A percentile compares a stretch with the other conserved stretches of the same genome.
These are phyloP conservation scores for Mycosphaerella sp. DNA, from an alignment of 2,329 filamentous ascomycete genomes.

Conservation along the genomic window DNA sequence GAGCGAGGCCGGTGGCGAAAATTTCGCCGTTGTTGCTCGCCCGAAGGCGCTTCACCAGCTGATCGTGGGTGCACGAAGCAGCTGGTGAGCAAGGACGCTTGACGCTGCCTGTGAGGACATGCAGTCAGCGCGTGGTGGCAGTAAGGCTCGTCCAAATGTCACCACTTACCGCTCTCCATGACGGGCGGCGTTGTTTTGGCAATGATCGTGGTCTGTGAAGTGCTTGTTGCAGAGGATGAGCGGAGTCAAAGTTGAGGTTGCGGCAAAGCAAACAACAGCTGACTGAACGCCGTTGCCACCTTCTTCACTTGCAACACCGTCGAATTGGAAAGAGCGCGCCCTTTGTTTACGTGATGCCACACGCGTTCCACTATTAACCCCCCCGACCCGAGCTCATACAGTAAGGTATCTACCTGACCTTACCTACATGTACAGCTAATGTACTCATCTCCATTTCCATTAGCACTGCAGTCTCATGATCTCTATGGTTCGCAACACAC, in stretches of 20 bases:
- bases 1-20: no score
- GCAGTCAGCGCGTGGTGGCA: background rate
- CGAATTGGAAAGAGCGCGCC: background rate
- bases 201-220: background rate
- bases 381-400: no score
- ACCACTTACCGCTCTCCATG: conserved; percentile 1
- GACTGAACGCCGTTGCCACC: background rate
- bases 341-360: background rate
- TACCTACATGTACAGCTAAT: no score
- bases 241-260: background rate
- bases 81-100: conserved; percentile 3
- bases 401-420: no score
- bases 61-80: background rate
- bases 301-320: background rate
- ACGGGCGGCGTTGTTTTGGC: background rate
- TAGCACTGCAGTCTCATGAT: no score
- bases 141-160: background rate
- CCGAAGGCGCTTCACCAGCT: background rate
- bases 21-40: background rate
- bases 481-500: no score
- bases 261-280: background rate
- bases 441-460: no score
- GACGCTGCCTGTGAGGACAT: background rate
- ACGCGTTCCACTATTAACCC: no score
- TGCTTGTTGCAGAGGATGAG: background rate